Evolutionary conservation across 345 rosid genomes (phyloP), one percentile per base, ranked within the genome.

Genomic region (Eucalyptus cloeziana): DNA sequence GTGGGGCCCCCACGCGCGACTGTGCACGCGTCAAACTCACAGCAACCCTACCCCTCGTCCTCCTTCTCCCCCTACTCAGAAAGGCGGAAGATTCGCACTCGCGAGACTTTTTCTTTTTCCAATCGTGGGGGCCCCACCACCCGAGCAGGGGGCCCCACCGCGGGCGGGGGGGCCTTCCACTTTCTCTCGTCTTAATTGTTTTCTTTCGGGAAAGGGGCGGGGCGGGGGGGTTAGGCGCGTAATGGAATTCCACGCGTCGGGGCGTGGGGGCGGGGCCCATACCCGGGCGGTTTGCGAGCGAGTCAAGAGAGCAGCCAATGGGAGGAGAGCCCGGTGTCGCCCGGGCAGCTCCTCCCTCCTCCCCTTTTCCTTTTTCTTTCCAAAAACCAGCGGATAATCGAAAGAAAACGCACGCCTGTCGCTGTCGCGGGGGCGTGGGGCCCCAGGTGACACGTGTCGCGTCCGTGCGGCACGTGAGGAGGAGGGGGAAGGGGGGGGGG

Each of bases 261-360:
- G 58, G 58, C 24, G 24, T 52, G 58, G 58, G 10, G 87, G 89
- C 25, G 81, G 45, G 91, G 10, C 91, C 91, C 89, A 37, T 37
- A 83, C 87, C 87, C 13, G 60, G 22, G 89, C 3, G 0, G 25
- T 2, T 19, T 10, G 87, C 47, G 3, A 1, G 21, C 44, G 49
- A 86, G 89, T 88, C 89, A 90, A 90, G 91, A 86, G 86, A 88
- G 89, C 88, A 52, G 43, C 90, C 91, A 90, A 90, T 88, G 50
- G 49, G 88, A 76, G 89, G 62, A 88, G 89, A 88, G 86, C 88
- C 89, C 64, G 37, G 31, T 89, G 69, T 58, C 89, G 51, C 4
- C 47, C 67, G 51, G n/a, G 56, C 88, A 89, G 33, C 89, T 58
- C 51, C 64, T 62, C 25, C 45, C 2, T 17, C n/a, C n/a, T 33